Evolutionary conservation across 176 grass and related monocot genomes (phyloP).

Genomic region (Neostapfia colusana): DNA sequence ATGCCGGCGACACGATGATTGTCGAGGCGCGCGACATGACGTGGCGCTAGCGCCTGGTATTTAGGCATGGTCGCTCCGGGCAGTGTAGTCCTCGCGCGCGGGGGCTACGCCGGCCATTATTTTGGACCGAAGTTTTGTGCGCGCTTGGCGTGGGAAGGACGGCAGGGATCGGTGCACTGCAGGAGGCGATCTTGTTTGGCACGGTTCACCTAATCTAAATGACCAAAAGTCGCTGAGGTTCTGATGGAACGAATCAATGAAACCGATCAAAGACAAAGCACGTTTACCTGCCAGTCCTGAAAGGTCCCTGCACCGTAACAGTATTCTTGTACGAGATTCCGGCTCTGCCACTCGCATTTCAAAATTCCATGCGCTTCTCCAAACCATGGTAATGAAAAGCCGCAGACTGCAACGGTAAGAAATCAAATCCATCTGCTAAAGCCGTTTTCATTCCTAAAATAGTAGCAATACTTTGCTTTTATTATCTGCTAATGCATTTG

Average conservation of each 20-base stretch:
- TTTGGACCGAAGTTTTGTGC: conserved; percentile 36
- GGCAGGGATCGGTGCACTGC: conserved; percentile 49
- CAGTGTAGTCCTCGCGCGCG: conserved; percentile 9
- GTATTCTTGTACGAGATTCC: conserved; percentile 25
- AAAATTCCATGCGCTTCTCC: conserved; percentile 37
- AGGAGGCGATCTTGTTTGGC: conserved; percentile 7
- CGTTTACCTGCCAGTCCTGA: not conserved
- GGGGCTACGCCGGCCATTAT: conserved; percentile 36
- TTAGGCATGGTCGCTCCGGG: conserved; percentile 1
- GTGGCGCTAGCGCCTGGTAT: conserved; percentile 3
- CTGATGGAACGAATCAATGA: too few relatives aligned
- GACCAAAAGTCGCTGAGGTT: too few relatives aligned
- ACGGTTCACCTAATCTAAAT: not conserved
- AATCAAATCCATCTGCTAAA: conserved; percentile 12
- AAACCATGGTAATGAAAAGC: conserved; percentile 26
- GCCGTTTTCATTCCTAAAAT: not conserved
- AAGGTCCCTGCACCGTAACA: not conserved
- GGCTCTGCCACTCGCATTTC: not conserved
- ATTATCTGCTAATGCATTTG: not conserved
- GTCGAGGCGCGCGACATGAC: not conserved
- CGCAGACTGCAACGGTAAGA: conserved; percentile 21
- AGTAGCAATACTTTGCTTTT: not conserved
- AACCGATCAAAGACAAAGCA: not conserved
- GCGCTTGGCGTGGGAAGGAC: conserved; percentile 50
- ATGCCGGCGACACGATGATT: not conserved